Evolutionary conservation across 768 basidiomycete species (phyloP), one percentile per base, ranked within the genome.

Genomic region (Hericium coralloides): DNA sequence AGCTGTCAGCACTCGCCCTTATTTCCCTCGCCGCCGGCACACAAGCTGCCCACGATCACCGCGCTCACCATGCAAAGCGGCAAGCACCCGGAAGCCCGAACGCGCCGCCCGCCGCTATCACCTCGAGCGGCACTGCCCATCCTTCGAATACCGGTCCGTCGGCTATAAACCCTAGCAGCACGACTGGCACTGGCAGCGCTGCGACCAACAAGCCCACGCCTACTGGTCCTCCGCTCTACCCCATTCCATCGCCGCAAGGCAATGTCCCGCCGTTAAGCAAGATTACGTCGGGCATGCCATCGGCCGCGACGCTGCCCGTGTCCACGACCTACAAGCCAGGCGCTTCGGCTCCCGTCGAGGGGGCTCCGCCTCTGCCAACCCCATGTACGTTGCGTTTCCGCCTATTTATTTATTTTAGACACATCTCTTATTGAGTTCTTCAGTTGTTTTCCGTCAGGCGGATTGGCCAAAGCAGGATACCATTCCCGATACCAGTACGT

Each of bases 381-480:
- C 67, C 76, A n/a, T 83, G 87, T 87, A 68, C 70, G 37, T 37
- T 39, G 25, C 59, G 52, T 58, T 53, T 31, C n/a, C 20, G 38
- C 49, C 20, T n/a, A 53, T 25, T 36, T 23, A 25, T 15, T 23
- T 8, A 25, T 8, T 49, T 14, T 49, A 2, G 26, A 55, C 12
- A 58, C 12, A 20, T 12, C 55, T 52, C 14, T 51, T 22, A 38
- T n/a, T 51, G 15, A n/a, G 22, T 58, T 53, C 8, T 47, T 60
- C 12, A 84, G 81, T 81, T 62, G 71, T 76, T 23, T 79, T 76
- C 66, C 56, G 63, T n/a, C 54, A 68, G 0, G 71, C 70, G 3
- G 66, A 79, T 17, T 91, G 86, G 84, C 89, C 89, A 0, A 37
- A 68, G 1, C 77, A 82, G 63, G 88, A 91, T 64, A 71, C 73